Percentiles rank a stretch among this genome's conserved stretches.
phyloP scores from a whole-genome alignment of 306 rosid species.

The Citrullus mucosospermus region DNA sequence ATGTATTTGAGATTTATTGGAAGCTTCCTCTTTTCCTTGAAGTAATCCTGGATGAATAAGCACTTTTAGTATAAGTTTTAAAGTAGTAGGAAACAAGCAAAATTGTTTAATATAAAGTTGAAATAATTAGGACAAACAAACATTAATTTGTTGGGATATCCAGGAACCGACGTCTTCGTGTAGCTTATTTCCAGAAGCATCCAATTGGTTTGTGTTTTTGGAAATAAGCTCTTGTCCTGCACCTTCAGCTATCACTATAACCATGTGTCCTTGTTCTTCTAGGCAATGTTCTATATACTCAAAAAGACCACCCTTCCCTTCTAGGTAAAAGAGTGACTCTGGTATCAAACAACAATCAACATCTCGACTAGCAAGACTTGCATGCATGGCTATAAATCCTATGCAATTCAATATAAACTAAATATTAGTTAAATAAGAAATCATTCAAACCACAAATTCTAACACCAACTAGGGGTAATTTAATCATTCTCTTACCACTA shows the following conservation, averaged over 20 bases:
- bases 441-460: no score
- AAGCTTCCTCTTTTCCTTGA: constrained; percentile 21
- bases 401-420: background rate
- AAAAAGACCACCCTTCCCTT: constrained; percentile 47
- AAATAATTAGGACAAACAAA: background rate
- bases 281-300: constrained; percentile 43
- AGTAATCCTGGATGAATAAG: constrained; percentile 30
- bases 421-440: no score
- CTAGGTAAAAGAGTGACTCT: constrained; percentile 57
- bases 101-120: no score
- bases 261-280: constrained; percentile 56
- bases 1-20: constrained; percentile 51
- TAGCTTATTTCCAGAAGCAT: constrained; percentile 36
- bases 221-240: constrained; percentile 47
- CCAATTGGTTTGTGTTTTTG: constrained; percentile 16
- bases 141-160: constrained; percentile 51
- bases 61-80: no score
- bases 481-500: constrained; percentile 34
- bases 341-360: constrained; percentile 71
- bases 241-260: constrained; percentile 68
- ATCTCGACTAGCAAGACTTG: constrained; percentile 62
- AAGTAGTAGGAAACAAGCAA: no score
- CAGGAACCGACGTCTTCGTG: constrained; percentile 49
- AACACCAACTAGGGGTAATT: background rate
- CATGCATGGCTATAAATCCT: constrained; percentile 64